phyloP scores from a whole-genome alignment of 306 rosid species.

The Calophaca sinica region DNA sequence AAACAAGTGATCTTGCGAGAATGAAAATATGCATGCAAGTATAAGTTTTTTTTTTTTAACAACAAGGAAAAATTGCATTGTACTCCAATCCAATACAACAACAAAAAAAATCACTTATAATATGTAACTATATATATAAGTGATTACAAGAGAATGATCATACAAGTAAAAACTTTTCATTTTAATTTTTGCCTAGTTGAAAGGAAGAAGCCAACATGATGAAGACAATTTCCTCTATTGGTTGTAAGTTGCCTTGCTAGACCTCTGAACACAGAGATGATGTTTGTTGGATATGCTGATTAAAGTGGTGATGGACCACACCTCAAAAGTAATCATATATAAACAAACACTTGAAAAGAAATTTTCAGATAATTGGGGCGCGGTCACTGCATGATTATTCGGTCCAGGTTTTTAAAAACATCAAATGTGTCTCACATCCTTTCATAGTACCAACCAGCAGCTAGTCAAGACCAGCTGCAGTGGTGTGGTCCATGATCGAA shows the following conservation, averaged over 20 bases:
- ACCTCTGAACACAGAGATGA: constrained; percentile 50
- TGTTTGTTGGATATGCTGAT: constrained; percentile 49
- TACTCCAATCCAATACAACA: too few relatives aligned
- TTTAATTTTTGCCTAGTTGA: constrained; percentile 30
- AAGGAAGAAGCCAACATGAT: constrained; percentile 42
- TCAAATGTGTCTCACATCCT: background rate
- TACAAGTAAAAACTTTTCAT: constrained; percentile 33
- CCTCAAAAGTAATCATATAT: constrained; percentile 44
- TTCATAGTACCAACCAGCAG: constrained; percentile 51
- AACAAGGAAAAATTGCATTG: too few relatives aligned
- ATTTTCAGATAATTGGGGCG: constrained; percentile 52
- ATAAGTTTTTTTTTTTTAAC: too few relatives aligned
- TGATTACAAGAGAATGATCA: too few relatives aligned
- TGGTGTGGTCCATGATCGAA: constrained; percentile 73
- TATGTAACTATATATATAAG: too few relatives aligned
- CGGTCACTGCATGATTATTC: constrained; percentile 56
- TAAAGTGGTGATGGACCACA: constrained; percentile 59
- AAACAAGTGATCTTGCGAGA: too few relatives aligned
- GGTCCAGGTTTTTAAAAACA: constrained; percentile 50
- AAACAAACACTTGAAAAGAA: constrained; percentile 43
- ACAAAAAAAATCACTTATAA: too few relatives aligned
- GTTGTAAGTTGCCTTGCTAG: constrained; percentile 45
- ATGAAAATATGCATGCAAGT: too few relatives aligned
- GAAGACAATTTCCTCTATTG: constrained; percentile 47
- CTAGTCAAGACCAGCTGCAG: constrained; percentile 39